Percentiles rank a stretch among this genome's conserved stretches.
Evolutionary conservation across 345 rosid species (phyloP).

Genomic region (Gossypium stocksii): DNA sequence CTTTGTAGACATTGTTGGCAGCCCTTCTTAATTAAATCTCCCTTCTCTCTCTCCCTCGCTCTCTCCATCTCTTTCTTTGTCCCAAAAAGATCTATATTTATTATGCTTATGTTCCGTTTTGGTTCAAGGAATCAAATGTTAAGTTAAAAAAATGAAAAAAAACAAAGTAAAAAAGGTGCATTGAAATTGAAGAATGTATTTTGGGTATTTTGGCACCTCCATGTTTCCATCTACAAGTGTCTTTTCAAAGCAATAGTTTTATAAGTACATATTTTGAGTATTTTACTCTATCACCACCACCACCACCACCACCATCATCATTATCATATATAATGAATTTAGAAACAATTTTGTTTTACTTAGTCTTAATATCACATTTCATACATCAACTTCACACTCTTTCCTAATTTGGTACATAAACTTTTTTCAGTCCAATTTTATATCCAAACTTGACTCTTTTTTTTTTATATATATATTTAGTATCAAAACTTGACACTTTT

Average conservation of each 20-base stretch:
- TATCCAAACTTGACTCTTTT: too few species aligned
- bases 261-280: constrained; percentile 23
- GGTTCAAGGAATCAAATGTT: constrained; percentile 9
- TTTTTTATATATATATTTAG: too few species aligned
- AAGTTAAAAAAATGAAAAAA: not conserved
- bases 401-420: too few species aligned
- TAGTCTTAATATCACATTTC: too few species aligned
- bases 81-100: constrained; percentile 14
- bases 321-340: constrained; percentile 23
- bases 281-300: not conserved
- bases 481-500: too few species aligned
- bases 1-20: constrained; percentile 34
- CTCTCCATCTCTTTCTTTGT: not conserved
- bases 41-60: not conserved
- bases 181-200: constrained; percentile 17
- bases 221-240: not conserved
- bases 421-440: too few species aligned
- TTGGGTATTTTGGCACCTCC: constrained; percentile 13
- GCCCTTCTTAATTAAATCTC: constrained; percentile 23
- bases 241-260: constrained; percentile 18
- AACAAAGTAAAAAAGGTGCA: constrained; percentile 13
- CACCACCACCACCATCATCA: not conserved
- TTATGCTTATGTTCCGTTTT: constrained; percentile 17
- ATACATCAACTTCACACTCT: too few species aligned
- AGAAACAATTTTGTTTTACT: constrained; percentile 4